phyloP scores from a whole-genome alignment of 192 early-diverging fungal species.

The Coemansia sp. region DNA sequence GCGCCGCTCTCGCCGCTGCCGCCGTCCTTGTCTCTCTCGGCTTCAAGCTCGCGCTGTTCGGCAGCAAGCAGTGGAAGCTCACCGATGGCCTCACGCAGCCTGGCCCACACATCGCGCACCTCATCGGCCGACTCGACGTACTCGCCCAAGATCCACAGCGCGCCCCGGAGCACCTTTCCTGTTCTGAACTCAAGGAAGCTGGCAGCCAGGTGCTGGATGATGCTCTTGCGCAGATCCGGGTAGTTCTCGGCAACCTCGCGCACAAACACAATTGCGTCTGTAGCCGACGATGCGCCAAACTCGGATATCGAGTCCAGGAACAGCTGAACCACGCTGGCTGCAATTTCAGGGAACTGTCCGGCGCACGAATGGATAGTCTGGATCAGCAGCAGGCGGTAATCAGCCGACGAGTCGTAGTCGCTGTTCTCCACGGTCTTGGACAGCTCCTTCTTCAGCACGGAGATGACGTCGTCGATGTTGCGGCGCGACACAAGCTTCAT shows the following conservation, averaged over 20 bases:
- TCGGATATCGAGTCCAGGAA: constrained; percentile 93
- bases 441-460: constrained; percentile 95
- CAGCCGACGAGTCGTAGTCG: constrained; percentile 74
- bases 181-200: constrained; percentile 89
- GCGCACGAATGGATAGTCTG: constrained; percentile 96
- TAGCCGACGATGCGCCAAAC: constrained; percentile 75
- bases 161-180: constrained; percentile 91
- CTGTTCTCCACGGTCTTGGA: constrained; percentile 88
- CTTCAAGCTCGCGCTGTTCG: constrained; percentile 83
- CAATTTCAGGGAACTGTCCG: constrained; percentile 93
- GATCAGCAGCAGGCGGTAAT: constrained; percentile 94
- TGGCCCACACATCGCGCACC: constrained; percentile 83
- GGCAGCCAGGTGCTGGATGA: constrained; percentile 77
- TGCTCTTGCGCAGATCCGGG: constrained; percentile 79
- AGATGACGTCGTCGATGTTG: constrained; percentile 92
- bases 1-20: constrained; percentile 4
- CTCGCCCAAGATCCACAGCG: constrained; percentile 98
- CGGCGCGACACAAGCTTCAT: constrained; percentile 88
- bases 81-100: constrained; percentile 81
- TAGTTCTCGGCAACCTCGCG: constrained; percentile 98
- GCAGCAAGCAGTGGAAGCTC: constrained; percentile 94
- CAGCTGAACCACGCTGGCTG: constrained; percentile 92
- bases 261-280: constrained; percentile 95
- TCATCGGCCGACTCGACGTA: constrained; percentile 75
- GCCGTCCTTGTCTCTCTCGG: constrained; percentile 53